Conservation (phyloP, 192 early-diverging fungal species). For the Diversispora epigaea region DNA sequence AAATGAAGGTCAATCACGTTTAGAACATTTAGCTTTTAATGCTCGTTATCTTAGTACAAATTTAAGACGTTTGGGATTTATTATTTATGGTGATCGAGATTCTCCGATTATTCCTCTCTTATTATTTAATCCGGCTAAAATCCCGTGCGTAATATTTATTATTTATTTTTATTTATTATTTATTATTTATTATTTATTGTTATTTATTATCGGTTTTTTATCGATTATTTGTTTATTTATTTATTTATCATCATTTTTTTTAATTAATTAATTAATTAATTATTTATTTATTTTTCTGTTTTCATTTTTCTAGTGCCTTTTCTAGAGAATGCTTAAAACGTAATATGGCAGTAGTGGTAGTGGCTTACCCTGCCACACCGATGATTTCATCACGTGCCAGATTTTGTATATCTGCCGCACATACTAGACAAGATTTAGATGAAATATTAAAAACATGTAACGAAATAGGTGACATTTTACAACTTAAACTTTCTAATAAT, state of each 20-base stretch:
- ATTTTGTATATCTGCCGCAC: conserved; percentile 94
- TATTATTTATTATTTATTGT: no score
- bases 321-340: conserved; percentile 86
- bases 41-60: conserved; percentile 77
- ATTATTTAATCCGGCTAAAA: conserved; percentile 93
- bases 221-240: not conserved
- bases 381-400: conserved; percentile 91
- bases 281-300: not conserved
- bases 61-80: conserved; percentile 87
- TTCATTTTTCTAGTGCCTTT: conserved; percentile 63
- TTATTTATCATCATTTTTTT: not conserved
- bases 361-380: conserved; percentile 97
- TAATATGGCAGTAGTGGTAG: conserved; percentile 93
- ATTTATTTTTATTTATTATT: no score
- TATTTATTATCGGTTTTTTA: not conserved
- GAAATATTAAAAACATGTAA: conserved; percentile 67
- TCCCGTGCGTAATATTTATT: conserved; percentile 49
- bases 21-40: conserved; percentile 87
- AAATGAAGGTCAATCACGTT: conserved; percentile 75
- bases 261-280: not conserved
- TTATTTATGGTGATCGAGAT: conserved; percentile 84
- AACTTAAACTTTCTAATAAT: conserved; percentile 54
- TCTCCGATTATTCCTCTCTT: conserved; percentile 90
- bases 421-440: conserved; percentile 89
- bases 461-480: conserved; percentile 71